Conservation (phyloP, 2,329 filamentous ascomycete species). For the Elsinoe perseae region DNA sequence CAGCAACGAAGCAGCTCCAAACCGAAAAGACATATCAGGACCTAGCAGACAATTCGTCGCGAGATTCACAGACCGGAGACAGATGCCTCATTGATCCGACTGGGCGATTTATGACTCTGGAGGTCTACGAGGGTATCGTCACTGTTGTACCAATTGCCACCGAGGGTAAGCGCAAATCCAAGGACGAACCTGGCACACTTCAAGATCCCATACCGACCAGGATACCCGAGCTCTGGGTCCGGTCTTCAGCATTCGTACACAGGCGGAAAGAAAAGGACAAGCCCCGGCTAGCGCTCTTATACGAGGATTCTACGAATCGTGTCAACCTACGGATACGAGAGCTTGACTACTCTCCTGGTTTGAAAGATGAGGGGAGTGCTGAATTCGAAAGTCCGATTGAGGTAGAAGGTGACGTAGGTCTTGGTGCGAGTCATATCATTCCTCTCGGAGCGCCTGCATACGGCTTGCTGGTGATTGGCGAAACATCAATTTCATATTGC, state of each 20-base stretch:
- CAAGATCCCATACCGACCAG: slow-evolving; percentile 55
- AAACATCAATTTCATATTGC: slow-evolving; percentile 74
- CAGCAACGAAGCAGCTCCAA: slow-evolving; percentile 43
- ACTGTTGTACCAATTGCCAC: slow-evolving; percentile 55
- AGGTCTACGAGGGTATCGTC: slow-evolving; percentile 61
- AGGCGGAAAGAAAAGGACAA: slow-evolving; percentile 36
- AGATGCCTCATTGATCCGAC: slow-evolving; percentile 77
- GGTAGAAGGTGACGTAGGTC: slow-evolving; percentile 47
- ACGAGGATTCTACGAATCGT: slow-evolving; percentile 54
- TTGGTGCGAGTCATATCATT: slow-evolving; percentile 55
- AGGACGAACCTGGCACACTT: slow-evolving; percentile 48
- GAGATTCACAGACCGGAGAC: slow-evolving; percentile 76
- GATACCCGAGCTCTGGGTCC: slow-evolving; percentile 59
- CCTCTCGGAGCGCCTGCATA: slow-evolving; percentile 51
- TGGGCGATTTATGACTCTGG: slow-evolving; percentile 57
- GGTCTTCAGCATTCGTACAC: slow-evolving; percentile 59
- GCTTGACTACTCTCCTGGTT: slow-evolving; percentile 43
- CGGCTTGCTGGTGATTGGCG: slow-evolving; percentile 41
- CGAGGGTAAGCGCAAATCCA: slow-evolving; percentile 44
- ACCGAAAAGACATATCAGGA: slow-evolving; percentile 54
- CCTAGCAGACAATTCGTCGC: slow-evolving; percentile 51
- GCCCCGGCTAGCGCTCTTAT: slow-evolving; percentile 57
- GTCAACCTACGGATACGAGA: slow-evolving; percentile 50
- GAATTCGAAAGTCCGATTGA: slow-evolving; percentile 47
- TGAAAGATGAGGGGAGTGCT: slow-evolving; percentile 42